Conservation (phyloP, 1,139 yeast species). For the Saccharomyces hybrid region DNA sequence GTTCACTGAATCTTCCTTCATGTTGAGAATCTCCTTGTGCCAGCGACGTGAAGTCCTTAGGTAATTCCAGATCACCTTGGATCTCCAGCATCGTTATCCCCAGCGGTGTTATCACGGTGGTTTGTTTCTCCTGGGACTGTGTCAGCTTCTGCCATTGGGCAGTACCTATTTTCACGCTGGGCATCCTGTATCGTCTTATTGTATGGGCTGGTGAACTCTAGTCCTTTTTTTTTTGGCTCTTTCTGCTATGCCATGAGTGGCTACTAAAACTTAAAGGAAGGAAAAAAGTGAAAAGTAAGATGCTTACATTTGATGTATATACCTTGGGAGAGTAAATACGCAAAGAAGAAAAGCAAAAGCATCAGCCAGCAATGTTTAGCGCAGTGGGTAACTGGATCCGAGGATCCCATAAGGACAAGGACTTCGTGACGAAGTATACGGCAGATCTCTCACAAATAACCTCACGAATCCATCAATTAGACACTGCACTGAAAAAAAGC, state of each 20-base stretch:
- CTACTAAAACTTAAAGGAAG: background rate
- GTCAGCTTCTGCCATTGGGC: conserved; percentile 16
- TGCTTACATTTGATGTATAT: background rate
- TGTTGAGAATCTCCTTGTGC: conserved; percentile 18
- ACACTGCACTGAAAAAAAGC: conserved; percentile 15
- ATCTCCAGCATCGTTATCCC: conserved; percentile 60
- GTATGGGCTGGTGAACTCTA: background rate
- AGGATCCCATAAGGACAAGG: conserved; percentile 7
- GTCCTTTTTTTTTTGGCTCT: too few species aligned
- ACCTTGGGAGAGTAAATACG: background rate
- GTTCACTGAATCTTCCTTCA: conserved; percentile 29
- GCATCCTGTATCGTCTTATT: conserved; percentile 15
- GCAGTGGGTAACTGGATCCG: conserved; percentile 6
- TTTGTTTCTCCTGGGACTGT: conserved; percentile 11
- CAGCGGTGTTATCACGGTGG: conserved; percentile 35
- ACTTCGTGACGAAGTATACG: conserved; percentile 24
- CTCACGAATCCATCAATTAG: conserved; percentile 24
- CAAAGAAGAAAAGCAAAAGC: background rate
- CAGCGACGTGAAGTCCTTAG: conserved; percentile 35
- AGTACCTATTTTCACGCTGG: conserved; percentile 21
- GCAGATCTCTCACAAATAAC: conserved; percentile 26
- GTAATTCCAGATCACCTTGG: conserved; percentile 62
- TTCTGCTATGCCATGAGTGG: background rate
- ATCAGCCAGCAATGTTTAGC: conserved; percentile 9
- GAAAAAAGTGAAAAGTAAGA: background rate